A percentile compares a stretch with the other conserved stretches of the same genome.
Conservation (phyloP, 345 rosid genomes). For the Acer campestre region DNA sequence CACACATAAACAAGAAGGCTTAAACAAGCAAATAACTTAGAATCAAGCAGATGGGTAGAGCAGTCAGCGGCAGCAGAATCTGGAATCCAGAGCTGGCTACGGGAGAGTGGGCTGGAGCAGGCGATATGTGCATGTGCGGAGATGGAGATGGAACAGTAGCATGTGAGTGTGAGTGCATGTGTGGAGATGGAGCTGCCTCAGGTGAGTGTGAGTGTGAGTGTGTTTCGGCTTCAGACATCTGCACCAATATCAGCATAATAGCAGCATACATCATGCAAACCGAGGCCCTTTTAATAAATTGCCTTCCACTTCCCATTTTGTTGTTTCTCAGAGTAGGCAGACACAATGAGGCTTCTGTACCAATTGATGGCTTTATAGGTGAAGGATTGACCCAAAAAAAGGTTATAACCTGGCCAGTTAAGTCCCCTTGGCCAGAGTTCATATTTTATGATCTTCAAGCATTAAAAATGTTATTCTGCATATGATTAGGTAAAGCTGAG, state of each 20-base stretch:
- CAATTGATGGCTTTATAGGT: neutral
- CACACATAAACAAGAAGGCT: neutral
- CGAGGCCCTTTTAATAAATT: neutral
- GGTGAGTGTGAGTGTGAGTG: neutral
- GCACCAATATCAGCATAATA: neutral
- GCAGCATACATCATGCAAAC: neutral
- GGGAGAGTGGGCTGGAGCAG: neutral
- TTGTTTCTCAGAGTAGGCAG: neutral
- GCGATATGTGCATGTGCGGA: neutral
- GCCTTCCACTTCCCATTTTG: neutral
- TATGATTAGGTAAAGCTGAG: slow-evolving; percentile 1
- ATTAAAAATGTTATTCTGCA: neutral
- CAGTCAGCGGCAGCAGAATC: neutral
- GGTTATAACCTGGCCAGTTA: neutral
- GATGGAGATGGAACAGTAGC: neutral
- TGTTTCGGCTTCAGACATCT: neutral
- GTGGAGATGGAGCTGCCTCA: slow-evolving; percentile 5
- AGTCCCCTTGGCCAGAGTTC: too few species aligned
- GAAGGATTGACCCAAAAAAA: too few species aligned
- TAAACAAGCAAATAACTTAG: neutral
- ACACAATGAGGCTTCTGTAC: neutral
- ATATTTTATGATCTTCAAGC: neutral
- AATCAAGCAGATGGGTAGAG: neutral
- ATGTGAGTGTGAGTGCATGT: neutral
- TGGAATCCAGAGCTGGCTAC: neutral